Conservation (phyloP, 2,329 filamentous ascomycete species). For the Alternaria gansuensis region DNA sequence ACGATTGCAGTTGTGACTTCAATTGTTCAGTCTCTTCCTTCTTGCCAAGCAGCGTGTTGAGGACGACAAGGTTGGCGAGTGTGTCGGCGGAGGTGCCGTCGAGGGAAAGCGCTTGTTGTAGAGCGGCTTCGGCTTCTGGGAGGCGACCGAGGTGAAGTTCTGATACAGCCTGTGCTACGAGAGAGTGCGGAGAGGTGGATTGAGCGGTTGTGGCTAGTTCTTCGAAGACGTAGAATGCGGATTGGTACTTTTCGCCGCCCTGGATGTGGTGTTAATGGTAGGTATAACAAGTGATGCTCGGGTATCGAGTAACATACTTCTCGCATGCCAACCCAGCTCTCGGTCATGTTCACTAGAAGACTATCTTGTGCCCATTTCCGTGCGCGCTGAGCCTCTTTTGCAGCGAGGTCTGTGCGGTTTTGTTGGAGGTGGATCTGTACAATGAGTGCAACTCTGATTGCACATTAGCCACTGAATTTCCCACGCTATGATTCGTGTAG, state of each 20-base stretch:
- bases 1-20: conserved; percentile 60
- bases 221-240: conserved; percentile 97
- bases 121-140: conserved; percentile 86
- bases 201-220: conserved; percentile 89
- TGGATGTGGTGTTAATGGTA: conserved; percentile 52
- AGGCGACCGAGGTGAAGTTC: conserved; percentile 89
- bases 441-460: conserved; percentile 77
- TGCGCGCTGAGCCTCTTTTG: conserved; percentile 87
- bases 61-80: conserved; percentile 82
- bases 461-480: conserved; percentile 13
- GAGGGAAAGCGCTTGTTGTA: conserved; percentile 80
- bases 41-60: conserved; percentile 80
- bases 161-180: conserved; percentile 88
- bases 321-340: conserved; percentile 92
- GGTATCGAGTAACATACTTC: conserved; percentile 66
- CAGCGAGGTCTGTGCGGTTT: conserved; percentile 87
- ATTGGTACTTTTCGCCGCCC: conserved; percentile 96
- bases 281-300: background rate
- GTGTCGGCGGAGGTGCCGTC: conserved; percentile 75
- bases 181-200: conserved; percentile 76
- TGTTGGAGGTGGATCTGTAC: conserved; percentile 92
- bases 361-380: conserved; percentile 96
- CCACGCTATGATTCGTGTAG: background rate
- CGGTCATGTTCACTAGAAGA: conserved; percentile 89
- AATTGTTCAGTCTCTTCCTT: conserved; percentile 66